Evolutionary conservation across 2,329 filamentous ascomycete species (phyloP).

Genomic region (Monilinia aucupariae): DNA sequence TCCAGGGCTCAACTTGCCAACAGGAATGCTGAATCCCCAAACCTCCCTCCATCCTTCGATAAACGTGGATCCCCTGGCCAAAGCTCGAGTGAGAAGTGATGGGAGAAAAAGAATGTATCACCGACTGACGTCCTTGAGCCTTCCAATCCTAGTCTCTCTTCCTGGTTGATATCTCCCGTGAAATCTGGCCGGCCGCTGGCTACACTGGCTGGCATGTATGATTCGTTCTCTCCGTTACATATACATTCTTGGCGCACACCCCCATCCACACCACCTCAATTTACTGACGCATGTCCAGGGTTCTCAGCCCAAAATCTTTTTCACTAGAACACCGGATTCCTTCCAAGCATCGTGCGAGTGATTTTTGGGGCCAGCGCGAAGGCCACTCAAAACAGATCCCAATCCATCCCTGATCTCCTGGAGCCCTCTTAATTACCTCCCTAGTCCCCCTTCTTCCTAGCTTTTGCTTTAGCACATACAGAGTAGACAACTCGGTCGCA

Average conservation of each 20-base stretch:
- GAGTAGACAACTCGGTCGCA: not conserved
- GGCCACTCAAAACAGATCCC: not conserved
- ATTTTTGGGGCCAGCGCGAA: not conserved
- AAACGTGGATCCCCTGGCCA: slow-evolving; percentile 14
- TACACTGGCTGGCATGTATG: not conserved
- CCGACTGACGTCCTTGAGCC: slow-evolving; percentile 7
- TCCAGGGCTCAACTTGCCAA: not conserved
- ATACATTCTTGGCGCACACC: slow-evolving; percentile 2
- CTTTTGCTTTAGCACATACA: not conserved
- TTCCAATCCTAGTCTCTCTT: not conserved
- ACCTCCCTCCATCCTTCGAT: slow-evolving; percentile 7
- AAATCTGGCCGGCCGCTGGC: slow-evolving; percentile 13
- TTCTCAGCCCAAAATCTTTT: slow-evolving; percentile 9
- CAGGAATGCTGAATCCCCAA: not conserved
- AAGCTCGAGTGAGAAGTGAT: not conserved
- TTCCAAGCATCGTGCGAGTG: slow-evolving; percentile 9
- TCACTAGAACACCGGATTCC: slow-evolving; percentile 15
- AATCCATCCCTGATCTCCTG: not conserved
- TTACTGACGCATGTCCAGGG: slow-evolving; percentile 13
- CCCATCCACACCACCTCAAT: not conserved
- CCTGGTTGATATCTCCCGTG: slow-evolving; percentile 7
- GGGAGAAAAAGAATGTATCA: slow-evolving; percentile 1
- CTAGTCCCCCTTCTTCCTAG: slow-evolving; percentile 8
- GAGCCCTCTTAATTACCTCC: not conserved
- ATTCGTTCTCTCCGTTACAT: slow-evolving; percentile 10